Base-by-base conservation (phyloP, 2,329 filamentous ascomycete species). In the Fulvia fulva region DNA sequence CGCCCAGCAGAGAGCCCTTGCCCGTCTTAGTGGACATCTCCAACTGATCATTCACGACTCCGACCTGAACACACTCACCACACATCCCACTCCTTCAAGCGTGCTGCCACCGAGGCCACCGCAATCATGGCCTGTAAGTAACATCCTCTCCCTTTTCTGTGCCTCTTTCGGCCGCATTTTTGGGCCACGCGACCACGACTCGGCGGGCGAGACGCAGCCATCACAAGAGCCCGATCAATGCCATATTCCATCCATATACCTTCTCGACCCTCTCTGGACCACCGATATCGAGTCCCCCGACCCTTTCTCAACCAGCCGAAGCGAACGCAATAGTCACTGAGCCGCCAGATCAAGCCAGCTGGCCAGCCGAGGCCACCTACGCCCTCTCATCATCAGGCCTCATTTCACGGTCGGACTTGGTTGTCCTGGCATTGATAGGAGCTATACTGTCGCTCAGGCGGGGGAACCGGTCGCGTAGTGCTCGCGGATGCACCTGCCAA, bases 51-150 rank as follows among this genome's bases (percentile, higher is more conserved):
- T 41, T 41, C 37, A 41, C 37, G 37, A 41, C n/a, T 41, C 37
- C 44, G 44, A 47, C 21, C 55, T 30, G 43, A 50, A 34, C 59
- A 58, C 58, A 46, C 44, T 55, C 58, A 49, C 61, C 60, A 43
- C 43, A 53, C 55, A 60, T 26, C 43, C 57, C 47, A 43, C 46
- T 53, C 51, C 47, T 50, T 47, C 52, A 45, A 55, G 55, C 45
- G 53, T 60, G 52, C 52, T 59, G 56, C 61, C 57, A 51, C 63
- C 65, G 66, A 63, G 63, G 63, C 64, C 66, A 62, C 26, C 50
- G 76, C 74, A 75, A 76, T 72, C 76, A 84, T 85, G 82, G 81
- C 83, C 77, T 80, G 83, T 84, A 75, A 82, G 81, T 83, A 68
- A 66, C 63, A 66, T 69, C 46, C 68, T 70, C 74, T 67, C 69